Base-by-base conservation (phyloP, 106 monocot genomes). In the Alisma plantagoaquatica region DNA sequence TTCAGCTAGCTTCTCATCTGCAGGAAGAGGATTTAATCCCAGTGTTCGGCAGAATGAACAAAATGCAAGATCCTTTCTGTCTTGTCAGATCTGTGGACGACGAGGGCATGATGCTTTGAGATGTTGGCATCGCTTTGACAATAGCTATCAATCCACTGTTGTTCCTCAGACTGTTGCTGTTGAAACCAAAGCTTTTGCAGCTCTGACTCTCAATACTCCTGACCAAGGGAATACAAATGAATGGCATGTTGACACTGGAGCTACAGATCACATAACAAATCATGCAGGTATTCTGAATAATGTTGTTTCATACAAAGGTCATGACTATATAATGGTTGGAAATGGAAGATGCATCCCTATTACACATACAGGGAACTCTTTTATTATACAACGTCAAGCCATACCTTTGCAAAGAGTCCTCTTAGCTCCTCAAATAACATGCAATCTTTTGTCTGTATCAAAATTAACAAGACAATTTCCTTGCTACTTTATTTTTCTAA, bases 381-480 rank as follows among this genome's bases (percentile, higher is more conserved):
- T n/a, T n/a, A n/a, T n/a, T n/a, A n/a, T n/a, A n/a, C n/a, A n/a
- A n/a, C n/a, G n/a, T n/a, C n/a, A 14, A 38, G 35, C 14, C 9
- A 7, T 38, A 38, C 35, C 5, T 7, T 38, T 7, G 9, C 35
- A 14, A 38, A 5, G 35, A 7, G 9, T 14, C 30, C 46, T 46
- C 19, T 31, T 46, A 43, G 60, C 43, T 46, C 60, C 46, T 60
- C 16, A 31, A 3, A 46, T 60, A 21, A 46, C 60, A 20, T 30
- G 31, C 11, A 60, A 60, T 60, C 27, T 50, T 6, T 31, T 60
- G 45, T 60, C 60, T 0, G 47, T 60, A 31, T 46, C 29, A 22
- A 60, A 60, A 27, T 22, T 60, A 7, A 60, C 60, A 29, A 25
- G 17, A 46, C 46, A 60, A 19, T 27, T 20, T 1, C 23, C 41